Evolutionary conservation across 2,329 filamentous ascomycete species (phyloP), one percentile per base, ranked within the genome.

Genomic region (Triangularia setosa): DNA sequence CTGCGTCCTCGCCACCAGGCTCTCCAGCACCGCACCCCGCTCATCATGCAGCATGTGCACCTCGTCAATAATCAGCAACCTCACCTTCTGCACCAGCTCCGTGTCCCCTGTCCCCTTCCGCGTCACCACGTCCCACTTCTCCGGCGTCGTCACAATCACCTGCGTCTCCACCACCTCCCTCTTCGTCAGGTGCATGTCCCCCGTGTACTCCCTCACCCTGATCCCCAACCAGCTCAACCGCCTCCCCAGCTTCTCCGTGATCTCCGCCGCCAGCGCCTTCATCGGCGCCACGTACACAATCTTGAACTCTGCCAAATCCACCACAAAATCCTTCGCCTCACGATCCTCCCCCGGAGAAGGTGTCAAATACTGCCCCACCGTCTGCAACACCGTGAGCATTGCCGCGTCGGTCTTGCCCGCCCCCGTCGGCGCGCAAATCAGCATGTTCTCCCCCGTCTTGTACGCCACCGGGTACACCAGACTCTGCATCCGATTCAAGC

Each of bases 41-140:
- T 98, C 95, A 75, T 99, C 95, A 73, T 99, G 96, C 72, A 99
- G 88, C 96, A 99, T 99, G 74, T 99, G 95, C 1, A 99, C 95
- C 79, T 99, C 95, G 76, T 99, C 95, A 67, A 99, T 98, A 72
- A 99, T 98, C 65, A 99, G 84, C 1, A 99, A 82, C 11, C 94
- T 88, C 24, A 99, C 95, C 75, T 99, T 99, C 72, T 99, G 95
- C 14, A 99, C 96, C 2, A 99, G 85, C 74, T 98, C 95, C 0
- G 95, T 98, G 74, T 99, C 95, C 16, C 96, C 95, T 0, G 93
- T 98, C 63, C 94, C 96, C 78, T 98, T 99, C 66, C 95, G 86
- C 2, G 95, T 99, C 4, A 99, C 92, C 0, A 99, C 95, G 75
- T 99, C 95, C 96, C 96, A 99, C 78, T 99, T 99, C 78, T 99